phyloP scores from a whole-genome alignment of 2,329 filamentous ascomycete species.

The Aciculosporium take region DNA sequence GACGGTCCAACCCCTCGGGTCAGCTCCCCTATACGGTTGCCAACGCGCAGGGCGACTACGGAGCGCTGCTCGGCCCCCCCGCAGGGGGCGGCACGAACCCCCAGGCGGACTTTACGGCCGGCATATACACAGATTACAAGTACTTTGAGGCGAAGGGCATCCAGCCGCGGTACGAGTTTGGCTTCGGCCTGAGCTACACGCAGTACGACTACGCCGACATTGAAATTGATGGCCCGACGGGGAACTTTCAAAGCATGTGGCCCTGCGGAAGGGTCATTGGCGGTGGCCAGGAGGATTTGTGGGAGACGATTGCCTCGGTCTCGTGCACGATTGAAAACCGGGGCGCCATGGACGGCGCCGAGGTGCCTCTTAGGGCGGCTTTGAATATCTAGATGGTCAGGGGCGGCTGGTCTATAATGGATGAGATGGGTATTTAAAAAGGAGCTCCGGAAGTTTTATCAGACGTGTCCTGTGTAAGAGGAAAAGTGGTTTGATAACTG shows the following conservation, averaged over 20 bases:
- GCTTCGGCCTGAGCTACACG: constrained; percentile 42
- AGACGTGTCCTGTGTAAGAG: too few species aligned
- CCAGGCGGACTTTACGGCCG: constrained; percentile 37
- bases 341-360: constrained; percentile 27
- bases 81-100: constrained; percentile 34
- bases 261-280: constrained; percentile 25
- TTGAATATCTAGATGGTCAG: constrained; percentile 21
- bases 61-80: constrained; percentile 24
- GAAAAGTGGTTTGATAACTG: too few species aligned
- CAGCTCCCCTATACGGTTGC: constrained; percentile 49
- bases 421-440: too few species aligned
- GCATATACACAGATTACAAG: constrained; percentile 39
- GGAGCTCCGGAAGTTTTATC: too few species aligned
- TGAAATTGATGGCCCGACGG: constrained; percentile 14
- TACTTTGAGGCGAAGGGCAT: constrained; percentile 36
- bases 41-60: constrained; percentile 41
- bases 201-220: constrained; percentile 35
- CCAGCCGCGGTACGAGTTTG: constrained; percentile 39
- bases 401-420: too few species aligned
- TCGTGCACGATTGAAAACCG: constrained; percentile 27
- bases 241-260: constrained; percentile 17
- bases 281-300: constrained; percentile 33
- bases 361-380: constrained; percentile 28
- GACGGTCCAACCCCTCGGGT: constrained; percentile 40
- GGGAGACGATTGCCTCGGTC: constrained; percentile 29